Conservation (phyloP, 345 rosid genomes). For the Nephelium lappaceum region DNA sequence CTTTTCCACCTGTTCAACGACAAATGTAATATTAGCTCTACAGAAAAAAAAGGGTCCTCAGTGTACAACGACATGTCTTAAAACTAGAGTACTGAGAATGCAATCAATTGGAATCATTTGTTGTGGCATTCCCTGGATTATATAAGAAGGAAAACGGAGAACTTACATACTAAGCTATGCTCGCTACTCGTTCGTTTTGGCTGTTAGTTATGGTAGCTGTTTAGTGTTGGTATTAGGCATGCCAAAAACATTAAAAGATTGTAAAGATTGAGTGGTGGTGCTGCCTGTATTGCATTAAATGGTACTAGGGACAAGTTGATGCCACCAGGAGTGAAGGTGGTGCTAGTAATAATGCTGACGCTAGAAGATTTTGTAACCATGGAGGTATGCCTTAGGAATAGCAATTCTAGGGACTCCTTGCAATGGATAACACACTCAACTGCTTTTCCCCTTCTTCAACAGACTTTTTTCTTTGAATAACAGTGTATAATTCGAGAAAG, state of each 20-base stretch:
- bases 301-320: too few species aligned
- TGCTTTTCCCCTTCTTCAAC: not conserved
- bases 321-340: too few species aligned
- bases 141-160: not conserved
- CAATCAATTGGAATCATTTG: not conserved
- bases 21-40: not conserved
- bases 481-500: constrained; percentile 2
- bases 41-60: not conserved
- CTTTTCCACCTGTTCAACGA: constrained; percentile 5
- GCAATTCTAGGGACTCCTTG: too few species aligned
- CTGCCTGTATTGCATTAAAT: too few species aligned
- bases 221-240: not conserved
- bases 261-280: not conserved
- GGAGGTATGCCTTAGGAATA: too few species aligned
- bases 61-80: not conserved
- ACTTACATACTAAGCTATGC: not conserved
- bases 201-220: too few species aligned
- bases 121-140: not conserved
- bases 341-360: not conserved
- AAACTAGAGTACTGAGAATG: not conserved
- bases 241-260: not conserved
- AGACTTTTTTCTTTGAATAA: not conserved
- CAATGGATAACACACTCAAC: not conserved
- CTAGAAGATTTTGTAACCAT: not conserved
- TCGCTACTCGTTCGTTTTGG: not conserved